phyloP scores from a whole-genome alignment of 2,329 filamentous ascomycete genomes.

The Ascochyta lentis region DNA sequence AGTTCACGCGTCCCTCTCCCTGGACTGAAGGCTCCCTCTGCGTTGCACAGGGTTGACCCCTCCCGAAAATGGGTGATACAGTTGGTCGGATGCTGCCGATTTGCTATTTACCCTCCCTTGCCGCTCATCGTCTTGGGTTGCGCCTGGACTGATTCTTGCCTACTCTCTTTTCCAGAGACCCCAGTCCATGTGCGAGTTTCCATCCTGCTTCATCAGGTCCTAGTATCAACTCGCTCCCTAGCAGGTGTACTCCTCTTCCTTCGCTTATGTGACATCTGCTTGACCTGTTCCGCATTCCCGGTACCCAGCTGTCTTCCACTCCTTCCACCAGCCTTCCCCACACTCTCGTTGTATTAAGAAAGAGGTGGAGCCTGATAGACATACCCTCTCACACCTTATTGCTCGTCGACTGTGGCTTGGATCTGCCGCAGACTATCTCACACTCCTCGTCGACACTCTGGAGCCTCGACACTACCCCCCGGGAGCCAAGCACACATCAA shows the following conservation, averaged over 20 bases:
- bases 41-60: slow-evolving; percentile 36
- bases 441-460: not conserved
- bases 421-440: not conserved
- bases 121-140: slow-evolving; percentile 27
- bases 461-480: not conserved
- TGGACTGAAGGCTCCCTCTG: slow-evolving; percentile 32
- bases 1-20: slow-evolving; percentile 35
- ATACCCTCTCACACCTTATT: slow-evolving; percentile 14
- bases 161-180: slow-evolving; percentile 28
- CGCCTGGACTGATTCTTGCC: slow-evolving; percentile 38
- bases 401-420: slow-evolving; percentile 15
- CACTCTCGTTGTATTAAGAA: slow-evolving; percentile 34
- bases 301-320: slow-evolving; percentile 28
- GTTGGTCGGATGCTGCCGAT: slow-evolving; percentile 30
- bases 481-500: not conserved
- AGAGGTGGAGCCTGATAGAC: slow-evolving; percentile 34
- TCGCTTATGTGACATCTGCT: slow-evolving; percentile 41
- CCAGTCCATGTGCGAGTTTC: slow-evolving; percentile 29
- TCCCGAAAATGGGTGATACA: slow-evolving; percentile 30
- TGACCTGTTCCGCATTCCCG: slow-evolving; percentile 30
- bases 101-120: slow-evolving; percentile 42
- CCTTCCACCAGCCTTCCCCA: slow-evolving; percentile 30
- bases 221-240: slow-evolving; percentile 26
- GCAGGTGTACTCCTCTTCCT: slow-evolving; percentile 30
- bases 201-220: slow-evolving; percentile 30